A percentile compares a stretch with the other conserved stretches of the same genome.
These are phyloP conservation scores for Cutaneotrichosporon sp. DNA, from an alignment of 1,284 basidiomycete genomes.

Conservation along the genomic window DNA sequence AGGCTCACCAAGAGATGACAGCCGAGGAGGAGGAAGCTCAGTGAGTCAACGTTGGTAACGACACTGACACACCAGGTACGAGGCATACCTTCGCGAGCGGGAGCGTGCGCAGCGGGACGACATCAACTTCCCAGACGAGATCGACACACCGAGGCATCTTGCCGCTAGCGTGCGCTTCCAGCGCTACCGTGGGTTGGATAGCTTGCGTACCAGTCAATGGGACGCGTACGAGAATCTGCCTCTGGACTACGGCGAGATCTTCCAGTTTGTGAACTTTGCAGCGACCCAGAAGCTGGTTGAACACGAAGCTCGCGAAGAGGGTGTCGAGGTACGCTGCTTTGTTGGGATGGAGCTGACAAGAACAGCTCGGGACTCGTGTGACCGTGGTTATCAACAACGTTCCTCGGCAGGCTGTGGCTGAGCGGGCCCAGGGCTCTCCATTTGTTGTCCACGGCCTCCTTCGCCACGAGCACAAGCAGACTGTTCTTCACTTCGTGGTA, in stretches of 20 bases:
- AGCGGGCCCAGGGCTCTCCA: conserved; percentile 55
- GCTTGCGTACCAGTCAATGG: conserved; percentile 94
- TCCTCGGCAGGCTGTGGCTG: conserved; percentile 57
- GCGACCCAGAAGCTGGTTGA: conserved; percentile 77
- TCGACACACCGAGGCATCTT: conserved; percentile 93
- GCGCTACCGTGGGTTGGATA: conserved; percentile 86
- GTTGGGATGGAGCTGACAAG: not conserved
- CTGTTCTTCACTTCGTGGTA: conserved; percentile 88
- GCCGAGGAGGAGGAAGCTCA: conserved; percentile 79
- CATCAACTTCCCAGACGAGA: conserved; percentile 88
- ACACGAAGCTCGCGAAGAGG: conserved; percentile 64
- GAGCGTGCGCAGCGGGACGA: conserved; percentile 70
- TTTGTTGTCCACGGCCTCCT: conserved; percentile 80
- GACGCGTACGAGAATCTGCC: conserved; percentile 97
- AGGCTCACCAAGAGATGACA: conserved; percentile 57
- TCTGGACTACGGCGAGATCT: conserved; percentile 89
- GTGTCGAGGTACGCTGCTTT: conserved; percentile 63
- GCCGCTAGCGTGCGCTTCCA: conserved; percentile 85
- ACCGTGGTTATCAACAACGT: conserved; percentile 72
- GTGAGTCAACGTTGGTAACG: conserved; percentile 56
- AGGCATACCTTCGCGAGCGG: conserved; percentile 64
- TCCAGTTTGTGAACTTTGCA: conserved; percentile 95
- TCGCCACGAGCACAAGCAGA: conserved; percentile 95
- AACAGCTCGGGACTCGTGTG: conserved; percentile 75
- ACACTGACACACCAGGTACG: conserved; percentile 58